These are phyloP conservation scores for Globisporangium rhizosaccharum DNA, from an alignment of 352 stramenopile species.

Conservation along the genomic window DNA sequence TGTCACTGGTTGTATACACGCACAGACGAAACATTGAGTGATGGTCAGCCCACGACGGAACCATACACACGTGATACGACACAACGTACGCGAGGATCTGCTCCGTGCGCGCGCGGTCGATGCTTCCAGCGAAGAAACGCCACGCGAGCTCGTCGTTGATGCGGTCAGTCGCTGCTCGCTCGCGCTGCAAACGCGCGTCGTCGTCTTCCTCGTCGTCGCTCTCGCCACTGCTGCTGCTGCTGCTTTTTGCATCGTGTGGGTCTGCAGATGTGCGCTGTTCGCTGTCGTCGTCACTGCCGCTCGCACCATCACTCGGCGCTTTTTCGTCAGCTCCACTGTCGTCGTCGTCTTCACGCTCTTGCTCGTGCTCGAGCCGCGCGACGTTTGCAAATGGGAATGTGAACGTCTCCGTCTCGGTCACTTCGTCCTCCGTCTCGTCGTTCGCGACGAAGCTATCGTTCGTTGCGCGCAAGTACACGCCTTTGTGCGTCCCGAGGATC, in stretches of 20 bases:
- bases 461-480: slow-evolving; percentile 65
- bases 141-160: slow-evolving; percentile 62
- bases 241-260: background rate
- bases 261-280: background rate
- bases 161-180: slow-evolving; percentile 32
- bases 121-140: slow-evolving; percentile 78
- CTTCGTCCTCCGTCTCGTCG: slow-evolving; percentile 60
- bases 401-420: slow-evolving; percentile 35
- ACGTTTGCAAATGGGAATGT: slow-evolving; percentile 39
- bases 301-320: background rate
- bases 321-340: slow-evolving; percentile 9
- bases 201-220: slow-evolving; percentile 26
- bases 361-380: slow-evolving; percentile 15
- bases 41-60: background rate
- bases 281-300: background rate
- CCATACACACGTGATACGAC: background rate
- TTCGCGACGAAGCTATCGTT: slow-evolving; percentile 64
- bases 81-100: slow-evolving; percentile 49
- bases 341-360: slow-evolving; percentile 1
- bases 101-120: slow-evolving; percentile 62
- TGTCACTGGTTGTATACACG: slow-evolving; percentile 16
- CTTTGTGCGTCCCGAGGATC: slow-evolving; percentile 78
- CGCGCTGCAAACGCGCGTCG: slow-evolving; percentile 25
- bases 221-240: background rate
- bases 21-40: background rate